These are phyloP conservation scores for Macaranga tanarius DNA, from an alignment of 441 rosid genomes.

Conservation along the genomic window DNA sequence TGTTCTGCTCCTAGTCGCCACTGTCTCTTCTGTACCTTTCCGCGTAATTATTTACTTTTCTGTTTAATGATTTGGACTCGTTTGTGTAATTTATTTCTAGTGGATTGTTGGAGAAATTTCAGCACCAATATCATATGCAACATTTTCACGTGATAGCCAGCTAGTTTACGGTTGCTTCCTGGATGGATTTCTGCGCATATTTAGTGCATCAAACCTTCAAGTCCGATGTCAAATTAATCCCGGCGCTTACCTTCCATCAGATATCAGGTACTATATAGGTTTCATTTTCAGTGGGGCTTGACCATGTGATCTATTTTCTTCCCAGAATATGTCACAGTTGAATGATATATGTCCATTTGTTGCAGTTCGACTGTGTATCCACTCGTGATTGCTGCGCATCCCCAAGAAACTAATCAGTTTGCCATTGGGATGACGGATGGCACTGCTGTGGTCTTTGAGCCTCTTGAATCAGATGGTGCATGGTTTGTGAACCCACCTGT, in stretches of 20 bases:
- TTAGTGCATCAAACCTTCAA: conserved; percentile 40
- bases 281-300: neutral
- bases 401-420: conserved; percentile 65
- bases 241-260: conserved; percentile 45
- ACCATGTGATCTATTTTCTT: neutral
- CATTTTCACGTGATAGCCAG: conserved; percentile 64
- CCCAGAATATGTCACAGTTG: neutral
- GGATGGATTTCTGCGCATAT: conserved; percentile 48
- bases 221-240: conserved; percentile 46
- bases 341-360: conserved; percentile 15
- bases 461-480: conserved; percentile 53
- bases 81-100: conserved; percentile 28
- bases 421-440: conserved; percentile 69
- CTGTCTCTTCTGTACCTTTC: neutral
- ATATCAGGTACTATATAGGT: conserved; percentile 38
- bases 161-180: conserved; percentile 45
- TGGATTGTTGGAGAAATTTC: conserved; percentile 40
- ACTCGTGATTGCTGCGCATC: conserved; percentile 63
- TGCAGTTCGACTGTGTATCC: conserved; percentile 55
- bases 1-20: neutral
- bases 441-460: conserved; percentile 55
- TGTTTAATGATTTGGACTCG: neutral
- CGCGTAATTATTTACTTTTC: neutral
- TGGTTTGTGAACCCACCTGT: conserved; percentile 53
- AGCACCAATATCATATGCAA: conserved; percentile 49